Base-by-base conservation (phyloP, 192 early-diverging fungal species). In the Rhizophagus clarus region DNA sequence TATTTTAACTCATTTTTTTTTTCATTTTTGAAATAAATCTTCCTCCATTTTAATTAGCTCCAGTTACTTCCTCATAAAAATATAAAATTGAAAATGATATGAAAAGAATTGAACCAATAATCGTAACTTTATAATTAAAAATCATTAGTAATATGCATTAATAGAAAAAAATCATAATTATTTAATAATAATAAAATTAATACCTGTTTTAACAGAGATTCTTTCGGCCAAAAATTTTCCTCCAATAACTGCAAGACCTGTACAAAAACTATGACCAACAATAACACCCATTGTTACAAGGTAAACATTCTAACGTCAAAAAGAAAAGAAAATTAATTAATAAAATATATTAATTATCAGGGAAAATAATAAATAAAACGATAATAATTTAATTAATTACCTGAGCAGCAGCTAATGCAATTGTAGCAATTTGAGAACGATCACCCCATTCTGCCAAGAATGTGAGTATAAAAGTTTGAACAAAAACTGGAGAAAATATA, bases 391-490 rank as follows among this genome's bases (percentile, higher is more conserved):
- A 61, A 56, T 24, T 42, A 80, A 81, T 82, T 87, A 92, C 91
- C 80, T 92, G 90, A n/a, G 97, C 95, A 24, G 96, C 97, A 61
- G 96, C 97, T 74, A 99, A 86, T 45, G 96, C 97, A 82, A 99
- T 96, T 2, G 97, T 98, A 3, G 96, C 93, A 77, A 98, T 94
- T 86, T 99, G 97, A 75, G 95, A 97, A 31, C 97, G 90, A 84
- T 99, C 97, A 17, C 97, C 97, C 97, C 97, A 99, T 82, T 99
- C 98, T 60, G 95, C 98, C 77, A 99, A 77, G 80, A 99, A 99
- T 51, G 97, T 98, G 81, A 99, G 82, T 42, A 96, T 90, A 89
- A 99, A 99, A 0, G 95, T 96, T 87, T 99, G 94, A 29, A 98
- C 91, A 90, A 96, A 99, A 34, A 96, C 86, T 0, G 98, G 97